Evolutionary conservation across 2,329 filamentous ascomycete species (phyloP).

Genomic region (Aspergillus puulaauensis): DNA sequence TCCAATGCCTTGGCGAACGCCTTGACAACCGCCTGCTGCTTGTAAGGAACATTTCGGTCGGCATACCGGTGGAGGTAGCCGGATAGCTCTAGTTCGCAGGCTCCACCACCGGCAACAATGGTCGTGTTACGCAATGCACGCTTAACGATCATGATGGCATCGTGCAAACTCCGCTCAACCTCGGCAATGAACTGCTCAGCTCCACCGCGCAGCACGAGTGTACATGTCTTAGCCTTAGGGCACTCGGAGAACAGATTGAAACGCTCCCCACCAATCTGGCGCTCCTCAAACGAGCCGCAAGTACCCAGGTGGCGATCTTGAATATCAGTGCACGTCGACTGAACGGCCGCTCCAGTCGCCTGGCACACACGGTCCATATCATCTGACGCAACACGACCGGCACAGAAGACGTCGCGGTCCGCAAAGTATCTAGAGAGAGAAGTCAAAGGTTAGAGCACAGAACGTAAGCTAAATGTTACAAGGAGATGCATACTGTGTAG

Average conservation of each 20-base stretch:
- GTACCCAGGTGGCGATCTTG: conserved; percentile 83
- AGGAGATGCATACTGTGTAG: conserved; percentile 67
- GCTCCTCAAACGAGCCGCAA: conserved; percentile 88
- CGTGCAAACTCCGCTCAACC: conserved; percentile 94
- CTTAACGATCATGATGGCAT: conserved; percentile 99
- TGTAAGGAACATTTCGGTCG: conserved; percentile 87
- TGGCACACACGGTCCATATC: conserved; percentile 96
- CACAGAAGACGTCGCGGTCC: conserved; percentile 97
- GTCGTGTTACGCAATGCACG: conserved; percentile 91
- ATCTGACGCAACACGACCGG: conserved; percentile 84
- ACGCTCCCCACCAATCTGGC: conserved; percentile 93
- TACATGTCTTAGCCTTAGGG: conserved; percentile 94
- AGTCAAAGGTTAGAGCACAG: neutral
- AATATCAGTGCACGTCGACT: conserved; percentile 97
- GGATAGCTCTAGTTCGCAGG: conserved; percentile 94
- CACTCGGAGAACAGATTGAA: conserved; percentile 99
- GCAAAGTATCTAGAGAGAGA: conserved; percentile 68
- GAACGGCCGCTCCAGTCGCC: conserved; percentile 85
- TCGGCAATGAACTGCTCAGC: conserved; percentile 99
- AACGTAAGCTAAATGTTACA: neutral
- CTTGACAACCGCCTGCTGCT: conserved; percentile 97
- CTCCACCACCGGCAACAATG: conserved; percentile 93
- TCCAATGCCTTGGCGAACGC: conserved; percentile 96
- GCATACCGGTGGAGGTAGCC: conserved; percentile 90
- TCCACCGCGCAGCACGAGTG: conserved; percentile 87